Evolutionary conservation across 768 basidiomycete species (phyloP).

Genomic region (Leccinum uliginosum): DNA sequence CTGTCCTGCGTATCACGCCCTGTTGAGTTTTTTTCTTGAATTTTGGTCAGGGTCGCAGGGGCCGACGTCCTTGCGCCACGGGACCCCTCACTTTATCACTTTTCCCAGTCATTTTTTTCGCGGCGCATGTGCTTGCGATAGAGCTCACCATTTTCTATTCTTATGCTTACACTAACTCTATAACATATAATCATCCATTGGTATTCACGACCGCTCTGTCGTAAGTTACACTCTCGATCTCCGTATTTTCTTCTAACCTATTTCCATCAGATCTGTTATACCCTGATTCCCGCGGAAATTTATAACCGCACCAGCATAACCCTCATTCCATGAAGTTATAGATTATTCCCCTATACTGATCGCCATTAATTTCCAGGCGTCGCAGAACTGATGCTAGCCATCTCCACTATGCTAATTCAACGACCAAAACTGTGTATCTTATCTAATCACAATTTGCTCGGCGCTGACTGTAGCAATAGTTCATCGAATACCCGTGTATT

Average conservation of each 20-base stretch:
- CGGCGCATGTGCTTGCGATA: neutral
- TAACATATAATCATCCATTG: neutral
- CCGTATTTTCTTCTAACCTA: neutral
- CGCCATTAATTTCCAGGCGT: neutral
- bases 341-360: neutral
- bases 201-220: neutral
- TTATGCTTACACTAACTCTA: neutral
- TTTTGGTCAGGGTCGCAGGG: neutral
- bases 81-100: neutral
- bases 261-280: slow-evolving; percentile 2
- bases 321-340: neutral
- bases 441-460: neutral
- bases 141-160: neutral
- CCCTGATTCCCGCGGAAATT: neutral
- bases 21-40: neutral
- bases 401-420: neutral
- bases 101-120: neutral
- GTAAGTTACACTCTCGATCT: slow-evolving; percentile 1
- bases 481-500: slow-evolving; percentile 1
- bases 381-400: neutral
- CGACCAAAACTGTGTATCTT: neutral
- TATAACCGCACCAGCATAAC: neutral
- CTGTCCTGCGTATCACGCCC: neutral
- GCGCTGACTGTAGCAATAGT: slow-evolving; percentile 21
- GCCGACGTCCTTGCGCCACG: neutral